These are phyloP conservation scores for Pseudogymnoascus pannorum DNA, from an alignment of 2,329 filamentous ascomycete genomes.

Conservation along the genomic window DNA sequence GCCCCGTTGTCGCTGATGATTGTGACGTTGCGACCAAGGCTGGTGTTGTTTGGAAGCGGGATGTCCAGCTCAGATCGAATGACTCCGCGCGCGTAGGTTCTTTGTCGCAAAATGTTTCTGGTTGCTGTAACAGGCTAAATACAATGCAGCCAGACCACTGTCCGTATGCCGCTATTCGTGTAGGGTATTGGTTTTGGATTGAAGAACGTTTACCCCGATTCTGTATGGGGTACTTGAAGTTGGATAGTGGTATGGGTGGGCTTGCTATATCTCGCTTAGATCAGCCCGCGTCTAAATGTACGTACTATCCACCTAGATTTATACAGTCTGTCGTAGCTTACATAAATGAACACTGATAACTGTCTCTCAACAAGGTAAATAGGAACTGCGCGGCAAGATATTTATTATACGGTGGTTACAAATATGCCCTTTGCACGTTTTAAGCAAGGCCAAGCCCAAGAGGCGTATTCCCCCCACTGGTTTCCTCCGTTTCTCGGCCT, in stretches of 20 bases:
- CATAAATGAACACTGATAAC: not conserved
- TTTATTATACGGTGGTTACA: not conserved
- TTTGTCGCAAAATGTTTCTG: conserved; percentile 2
- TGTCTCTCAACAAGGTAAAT: not conserved
- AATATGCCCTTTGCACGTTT: not conserved
- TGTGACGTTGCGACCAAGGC: conserved; percentile 7
- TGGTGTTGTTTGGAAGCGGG: conserved; percentile 8
- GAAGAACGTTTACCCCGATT: conserved; percentile 4
- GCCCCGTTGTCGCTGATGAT: conserved; percentile 12
- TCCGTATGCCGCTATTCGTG: conserved; percentile 2
- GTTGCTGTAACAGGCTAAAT: not conserved
- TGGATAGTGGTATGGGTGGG: conserved; percentile 7
- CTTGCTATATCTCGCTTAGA: conserved; percentile 11
- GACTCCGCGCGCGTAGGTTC: not conserved
- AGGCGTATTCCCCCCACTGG: not conserved
- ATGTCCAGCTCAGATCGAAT: conserved; percentile 7
- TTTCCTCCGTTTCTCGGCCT: conserved; percentile 33
- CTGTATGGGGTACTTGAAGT: conserved; percentile 8
- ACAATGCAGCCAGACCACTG: not conserved
- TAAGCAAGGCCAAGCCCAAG: not conserved
- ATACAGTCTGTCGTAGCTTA: not conserved
- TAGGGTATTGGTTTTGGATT: conserved; percentile 5
- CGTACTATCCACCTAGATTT: not conserved
- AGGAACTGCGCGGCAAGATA: not conserved
- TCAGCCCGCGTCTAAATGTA: conserved; percentile 9